Evolutionary conservation across 192 early-diverging fungal species (phyloP), one percentile per base, ranked within the genome.

Genomic region (Phlyctochytrium planicorne): DNA sequence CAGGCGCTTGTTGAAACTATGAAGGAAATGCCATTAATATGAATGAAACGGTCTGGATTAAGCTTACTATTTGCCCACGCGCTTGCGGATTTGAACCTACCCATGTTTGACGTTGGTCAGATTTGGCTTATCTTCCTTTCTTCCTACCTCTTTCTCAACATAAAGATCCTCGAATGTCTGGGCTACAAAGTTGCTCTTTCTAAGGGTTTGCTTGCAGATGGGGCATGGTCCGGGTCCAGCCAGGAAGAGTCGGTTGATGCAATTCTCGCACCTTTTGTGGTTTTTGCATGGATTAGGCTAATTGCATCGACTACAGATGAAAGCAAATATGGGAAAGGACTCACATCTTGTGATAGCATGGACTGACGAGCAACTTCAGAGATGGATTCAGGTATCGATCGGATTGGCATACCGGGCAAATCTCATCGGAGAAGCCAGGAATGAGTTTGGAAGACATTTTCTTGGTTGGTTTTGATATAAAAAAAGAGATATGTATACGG

Each of bases 331-430:
- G n/a, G n/a, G n/a, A n/a, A n/a, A 23, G 16, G 25, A 37, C 79
- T 34, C 79, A 91, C 93, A 98, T 92, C 74, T 91, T 94, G 82
- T 98, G 95, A 75, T 93, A 95, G 76, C 96, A 98, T 12, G 92
- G 92, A 34, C 90, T 88, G 25, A 95, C 94, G n/a, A 94, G 80
- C 32, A 98, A 84, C 72, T 88, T 90, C 83, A 98, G 87, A 65
- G 82, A 82, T 27, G 89, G 89, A 62, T 91, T 93, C 37, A 98
- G 81, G 76, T 94, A 97, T 67, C 90, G 83, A 53, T 89, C 86
- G 59, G 88, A 90, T 64, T 89, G 87, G 76, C 94, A 98, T 23
- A 95, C 89, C 27, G 55, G 40, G 40, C 40, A 47, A 20, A 47
- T 20, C 10, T 47, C 40, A 20, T 47, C 40, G 40, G 6, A 14